Evolutionary conservation across 345 rosid species (phyloP).

Genomic region (Lepidium aucheri): DNA sequence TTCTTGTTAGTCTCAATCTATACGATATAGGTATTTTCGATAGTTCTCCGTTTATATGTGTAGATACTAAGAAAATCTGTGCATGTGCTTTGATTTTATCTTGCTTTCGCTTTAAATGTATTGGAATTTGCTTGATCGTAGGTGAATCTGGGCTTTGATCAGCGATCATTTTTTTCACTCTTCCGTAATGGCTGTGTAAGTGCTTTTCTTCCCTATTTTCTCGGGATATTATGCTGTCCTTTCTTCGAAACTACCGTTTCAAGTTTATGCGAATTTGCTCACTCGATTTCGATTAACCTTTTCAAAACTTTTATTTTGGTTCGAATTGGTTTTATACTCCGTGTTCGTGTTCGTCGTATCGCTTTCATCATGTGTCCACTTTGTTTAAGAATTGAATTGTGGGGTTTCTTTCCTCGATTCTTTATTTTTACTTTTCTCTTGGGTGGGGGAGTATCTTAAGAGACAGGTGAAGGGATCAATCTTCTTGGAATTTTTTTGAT

Average conservation of each 20-base stretch:
- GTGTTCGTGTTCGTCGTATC: not conserved
- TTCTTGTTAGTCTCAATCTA: conserved; percentile 4
- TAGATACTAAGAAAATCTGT: not conserved
- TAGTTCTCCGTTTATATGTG: not conserved
- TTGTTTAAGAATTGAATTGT: not conserved
- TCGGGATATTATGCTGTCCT: not conserved
- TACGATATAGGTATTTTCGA: not conserved
- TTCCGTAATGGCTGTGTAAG: conserved; percentile 28
- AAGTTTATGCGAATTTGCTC: not conserved
- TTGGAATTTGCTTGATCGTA: conserved; percentile 17
- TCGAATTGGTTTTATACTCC: not conserved
- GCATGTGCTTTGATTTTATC: conserved; percentile 4
- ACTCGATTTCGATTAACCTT: not conserved
- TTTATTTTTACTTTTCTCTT: not conserved
- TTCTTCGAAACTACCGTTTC: not conserved
- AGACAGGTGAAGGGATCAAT: not conserved
- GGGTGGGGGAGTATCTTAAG: not conserved
- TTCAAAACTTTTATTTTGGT: not conserved
- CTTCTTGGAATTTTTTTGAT: not conserved
- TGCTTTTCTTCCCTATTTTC: not conserved
- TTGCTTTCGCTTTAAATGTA: not conserved
- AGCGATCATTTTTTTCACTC: conserved; percentile 14
- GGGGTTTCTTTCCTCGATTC: not conserved
- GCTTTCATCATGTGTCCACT: not conserved
- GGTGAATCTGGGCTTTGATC: conserved; percentile 18